Evolutionary conservation across 2,329 filamentous ascomycete species (phyloP).

Genomic region (Lasiodiplodia hormozganensis): DNA sequence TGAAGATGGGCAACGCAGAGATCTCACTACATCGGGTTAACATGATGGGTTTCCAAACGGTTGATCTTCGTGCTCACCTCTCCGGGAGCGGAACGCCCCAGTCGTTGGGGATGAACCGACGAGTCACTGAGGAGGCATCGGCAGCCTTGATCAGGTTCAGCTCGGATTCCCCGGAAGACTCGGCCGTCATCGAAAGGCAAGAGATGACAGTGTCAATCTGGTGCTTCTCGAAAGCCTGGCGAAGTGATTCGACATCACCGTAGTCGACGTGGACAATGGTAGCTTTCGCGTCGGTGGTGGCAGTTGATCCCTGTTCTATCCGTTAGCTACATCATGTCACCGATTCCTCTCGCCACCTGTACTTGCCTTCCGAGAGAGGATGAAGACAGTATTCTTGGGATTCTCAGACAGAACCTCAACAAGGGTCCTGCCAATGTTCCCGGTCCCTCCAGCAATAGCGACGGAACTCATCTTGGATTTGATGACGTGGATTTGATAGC

Average conservation of each 20-base stretch:
- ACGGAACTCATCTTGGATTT: slow-evolving; percentile 34
- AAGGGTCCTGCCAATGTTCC: slow-evolving; percentile 54
- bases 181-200: slow-evolving; percentile 43
- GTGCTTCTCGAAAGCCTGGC: slow-evolving; percentile 44
- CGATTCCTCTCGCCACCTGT: background rate
- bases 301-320: background rate
- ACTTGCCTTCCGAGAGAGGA: slow-evolving; percentile 52
- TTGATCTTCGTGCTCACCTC: background rate
- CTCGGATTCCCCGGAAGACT: slow-evolving; percentile 43
- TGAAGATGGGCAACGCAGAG: background rate
- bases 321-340: background rate
- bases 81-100: background rate
- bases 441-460: slow-evolving; percentile 57
- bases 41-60: no score
- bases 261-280: slow-evolving; percentile 38
- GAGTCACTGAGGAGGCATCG: slow-evolving; percentile 46
- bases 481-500: no score
- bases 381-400: slow-evolving; percentile 48
- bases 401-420: slow-evolving; percentile 51
- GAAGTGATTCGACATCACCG: slow-evolving; percentile 38
- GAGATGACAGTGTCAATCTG: slow-evolving; percentile 57
- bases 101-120: slow-evolving; percentile 53
- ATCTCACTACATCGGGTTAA: background rate
- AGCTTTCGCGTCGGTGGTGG: background rate
- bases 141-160: slow-evolving; percentile 55